Evolutionary conservation across 768 basidiomycete species (phyloP), one percentile per base, ranked within the genome.

Genomic region (Hypholoma sublateritium): DNA sequence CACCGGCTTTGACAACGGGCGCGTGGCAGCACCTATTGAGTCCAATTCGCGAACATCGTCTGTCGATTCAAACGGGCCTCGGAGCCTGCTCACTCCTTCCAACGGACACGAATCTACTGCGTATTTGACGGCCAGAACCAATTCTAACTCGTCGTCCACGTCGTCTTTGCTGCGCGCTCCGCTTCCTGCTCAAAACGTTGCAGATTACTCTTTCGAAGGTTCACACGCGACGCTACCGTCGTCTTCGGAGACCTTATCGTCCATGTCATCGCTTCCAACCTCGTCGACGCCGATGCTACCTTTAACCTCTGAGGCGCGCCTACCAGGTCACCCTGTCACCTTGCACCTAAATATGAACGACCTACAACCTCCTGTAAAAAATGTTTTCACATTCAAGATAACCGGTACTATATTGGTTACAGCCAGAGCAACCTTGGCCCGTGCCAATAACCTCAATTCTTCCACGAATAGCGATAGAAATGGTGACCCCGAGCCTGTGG

Each of bases 311-410:
- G 59, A 53, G 46, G 48, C 54, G 13, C 69, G 67, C 28, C 76
- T 81, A 11, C 90, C 89, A 1, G 79, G 79, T 17, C 72, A 77
- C 13, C 86, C 88, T 2, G 77, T 93, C 44, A 89, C 88, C 0
- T 70, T 92, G 8, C 89, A 91, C 66, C 61, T 93, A 57, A 91
- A 92, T 65, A 89, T 92, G 77, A 89, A 89, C 61, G 88, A 92
- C 41, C 74, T 92, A 6, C 75, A 84, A 22, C 81, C 84, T 2
- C 83, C 89, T 8, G 72, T 78, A 25, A 88, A 85, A 70, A 86
- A 84, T 57, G 62, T 74, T 14, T 87, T 93, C 63, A 80, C 79
- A 5, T 89, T 92, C 69, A 79, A 74, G 11, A 80, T 92, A 45
- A 77, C 79, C 11, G 89, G 90, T 5, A 84, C 79, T 6, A 75